Base-by-base conservation (phyloP, 2,329 filamentous ascomycete genomes). In the Colletotrichum higginsianum region DNA sequence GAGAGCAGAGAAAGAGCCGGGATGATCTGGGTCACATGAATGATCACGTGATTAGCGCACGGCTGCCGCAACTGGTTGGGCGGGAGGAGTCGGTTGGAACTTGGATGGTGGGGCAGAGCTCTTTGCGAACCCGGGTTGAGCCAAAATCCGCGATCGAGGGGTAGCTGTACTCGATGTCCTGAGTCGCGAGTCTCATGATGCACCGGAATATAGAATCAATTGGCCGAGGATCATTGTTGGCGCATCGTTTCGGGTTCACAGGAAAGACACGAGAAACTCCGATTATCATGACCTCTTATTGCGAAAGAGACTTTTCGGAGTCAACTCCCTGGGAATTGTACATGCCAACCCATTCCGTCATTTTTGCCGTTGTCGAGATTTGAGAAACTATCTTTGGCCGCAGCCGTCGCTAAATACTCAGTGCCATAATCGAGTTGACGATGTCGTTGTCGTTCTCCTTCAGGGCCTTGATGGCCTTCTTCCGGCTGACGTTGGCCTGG, bases 361-460 rank as follows among this genome's bases (percentile, higher is more conserved):
- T 67, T 74, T 75, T 71, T 61, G 67, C 38, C 61, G 71, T 56
- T 56, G 49, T 73, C 68, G 64, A 72, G 67, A 72, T 61, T 63
- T 52, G 61, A 71, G 58, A 65, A 56, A 56, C 53, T 68, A 53
- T 52, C 58, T 61, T 60, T 61, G 49, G 42, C 60, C 47, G 35
- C n/a, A 58, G 56, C 49, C 55, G 65, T 68, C 64, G 66, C 82
- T 87, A 95, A 89, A 94, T 92, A 88, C 93, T 95, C 84, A 99
- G 87, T 78, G 96, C 95, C 96, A 99, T 99, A 88, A 99, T 99
- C 79, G 96, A 98, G 90, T 99, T 99, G 89, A 99, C 96, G 87
- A 99, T 99, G 83, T 99, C 96, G 81, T 98, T 98, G 87, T 98
- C 96, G 83, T 99, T 99, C 89, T 98, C 96, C 89, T 95, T 95